Conservation (phyloP, 1,284 basidiomycete genomes). For the Exobasidium rhododendri region DNA sequence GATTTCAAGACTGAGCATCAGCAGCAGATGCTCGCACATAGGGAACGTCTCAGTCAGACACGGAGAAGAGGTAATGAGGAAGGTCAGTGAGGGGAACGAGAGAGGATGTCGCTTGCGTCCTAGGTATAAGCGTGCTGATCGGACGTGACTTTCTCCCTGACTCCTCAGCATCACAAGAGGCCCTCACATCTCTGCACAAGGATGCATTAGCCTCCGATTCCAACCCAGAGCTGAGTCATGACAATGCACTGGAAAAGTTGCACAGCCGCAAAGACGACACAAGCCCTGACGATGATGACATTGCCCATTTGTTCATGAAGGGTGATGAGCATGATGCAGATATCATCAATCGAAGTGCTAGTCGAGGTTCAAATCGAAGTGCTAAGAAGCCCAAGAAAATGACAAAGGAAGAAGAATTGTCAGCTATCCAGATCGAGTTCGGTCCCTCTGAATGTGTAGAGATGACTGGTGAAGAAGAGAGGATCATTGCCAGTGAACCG, state of each 20-base stretch:
- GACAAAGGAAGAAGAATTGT: constrained; percentile 28
- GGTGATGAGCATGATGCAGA: constrained; percentile 14
- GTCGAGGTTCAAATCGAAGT: not conserved
- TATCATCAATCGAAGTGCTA: constrained; percentile 1
- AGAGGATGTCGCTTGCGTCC: too few relatives aligned
- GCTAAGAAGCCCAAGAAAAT: constrained; percentile 12
- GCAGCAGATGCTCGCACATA: not conserved
- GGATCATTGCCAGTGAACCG: constrained; percentile 24
- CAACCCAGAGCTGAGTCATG: not conserved
- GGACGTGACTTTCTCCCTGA: too few relatives aligned
- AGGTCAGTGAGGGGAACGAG: too few relatives aligned
- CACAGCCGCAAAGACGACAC: not conserved
- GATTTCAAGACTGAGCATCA: not conserved
- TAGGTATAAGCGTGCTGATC: too few relatives aligned
- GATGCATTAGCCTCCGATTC: not conserved
- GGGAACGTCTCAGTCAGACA: not conserved
- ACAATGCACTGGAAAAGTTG: not conserved
- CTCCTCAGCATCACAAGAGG: not conserved
- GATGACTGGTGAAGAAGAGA: constrained; percentile 26
- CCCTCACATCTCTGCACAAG: not conserved
- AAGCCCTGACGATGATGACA: constrained; percentile 15
- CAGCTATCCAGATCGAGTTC: constrained; percentile 39
- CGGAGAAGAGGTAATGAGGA: not conserved
- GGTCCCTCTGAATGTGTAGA: constrained; percentile 27
- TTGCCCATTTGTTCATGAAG: constrained; percentile 3